A percentile compares a stretch with the other conserved stretches of the same genome.
Conservation (phyloP, 1,284 basidiomycete genomes). For the Mycena sp. region DNA sequence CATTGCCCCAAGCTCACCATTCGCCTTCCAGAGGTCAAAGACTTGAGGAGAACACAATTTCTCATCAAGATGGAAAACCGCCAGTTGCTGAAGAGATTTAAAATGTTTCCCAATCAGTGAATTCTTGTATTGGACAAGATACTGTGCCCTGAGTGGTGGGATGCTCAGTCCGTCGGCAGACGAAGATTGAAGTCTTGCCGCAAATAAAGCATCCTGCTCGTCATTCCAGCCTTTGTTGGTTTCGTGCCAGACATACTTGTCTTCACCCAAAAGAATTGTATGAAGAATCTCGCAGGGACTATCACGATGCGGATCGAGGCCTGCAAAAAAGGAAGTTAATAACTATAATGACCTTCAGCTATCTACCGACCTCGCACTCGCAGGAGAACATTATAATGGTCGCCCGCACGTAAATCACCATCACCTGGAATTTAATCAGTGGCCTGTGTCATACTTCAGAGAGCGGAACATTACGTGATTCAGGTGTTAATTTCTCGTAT, state of each 20-base stretch:
- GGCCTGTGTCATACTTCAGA: too few species aligned
- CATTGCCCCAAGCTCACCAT: slow-evolving; percentile 43
- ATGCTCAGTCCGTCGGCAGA: slow-evolving; percentile 41
- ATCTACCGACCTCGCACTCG: too few species aligned
- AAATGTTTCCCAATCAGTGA: slow-evolving; percentile 35
- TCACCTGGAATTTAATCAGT: too few species aligned
- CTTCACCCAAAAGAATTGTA: slow-evolving; percentile 44
- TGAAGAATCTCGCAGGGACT: too few species aligned
- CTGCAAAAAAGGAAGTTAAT: too few species aligned
- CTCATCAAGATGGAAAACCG: slow-evolving; percentile 35
- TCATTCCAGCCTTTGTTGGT: slow-evolving; percentile 36
- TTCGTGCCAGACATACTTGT: slow-evolving; percentile 49
- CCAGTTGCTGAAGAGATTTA: slow-evolving; percentile 39
- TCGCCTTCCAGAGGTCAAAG: slow-evolving; percentile 43
- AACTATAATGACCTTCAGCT: too few species aligned
- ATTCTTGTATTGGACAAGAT: slow-evolving; percentile 45
- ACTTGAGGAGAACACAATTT: slow-evolving; percentile 26
- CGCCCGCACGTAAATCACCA: too few species aligned
- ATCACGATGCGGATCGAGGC: too few species aligned
- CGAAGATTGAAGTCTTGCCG: slow-evolving; percentile 38
- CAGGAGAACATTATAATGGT: too few species aligned
- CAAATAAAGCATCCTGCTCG: slow-evolving; percentile 37
- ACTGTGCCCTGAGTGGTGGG: slow-evolving; percentile 37
- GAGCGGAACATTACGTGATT: too few species aligned
- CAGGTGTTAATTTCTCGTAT: too few species aligned